Conservation (phyloP, 345 rosid species). For the Geranium rotundifolium region DNA sequence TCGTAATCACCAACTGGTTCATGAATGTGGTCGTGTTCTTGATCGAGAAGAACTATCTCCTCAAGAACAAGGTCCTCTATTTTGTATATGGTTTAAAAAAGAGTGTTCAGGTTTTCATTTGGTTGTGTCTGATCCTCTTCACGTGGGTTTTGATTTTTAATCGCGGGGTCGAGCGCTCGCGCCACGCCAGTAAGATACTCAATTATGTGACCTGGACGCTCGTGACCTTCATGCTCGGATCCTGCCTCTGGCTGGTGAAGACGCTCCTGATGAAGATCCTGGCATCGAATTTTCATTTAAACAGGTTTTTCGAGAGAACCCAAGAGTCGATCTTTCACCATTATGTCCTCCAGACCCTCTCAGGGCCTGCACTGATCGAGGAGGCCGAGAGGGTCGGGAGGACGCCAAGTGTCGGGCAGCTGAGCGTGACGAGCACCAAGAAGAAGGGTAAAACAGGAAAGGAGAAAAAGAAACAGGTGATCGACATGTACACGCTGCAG, state of each 20-base stretch:
- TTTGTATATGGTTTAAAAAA: conserved; percentile 91
- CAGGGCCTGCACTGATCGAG: conserved; percentile 70
- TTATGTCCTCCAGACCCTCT: conserved; percentile 62
- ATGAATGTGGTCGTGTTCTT: conserved; percentile 63
- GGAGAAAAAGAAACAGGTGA: conserved; percentile 29
- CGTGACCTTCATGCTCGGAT: conserved; percentile 42
- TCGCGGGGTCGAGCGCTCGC: conserved; percentile 28
- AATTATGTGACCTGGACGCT: conserved; percentile 52
- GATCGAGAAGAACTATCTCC: conserved; percentile 65
- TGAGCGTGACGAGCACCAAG: conserved; percentile 42
- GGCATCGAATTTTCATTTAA: conserved; percentile 76
- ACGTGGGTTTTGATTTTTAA: conserved; percentile 60
- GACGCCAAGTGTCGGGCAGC: conserved; percentile 30
- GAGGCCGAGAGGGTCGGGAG: conserved; percentile 43
- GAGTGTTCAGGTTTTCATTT: conserved; percentile 66
- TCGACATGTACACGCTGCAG: conserved; percentile 71
- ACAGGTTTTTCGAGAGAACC: conserved; percentile 72
- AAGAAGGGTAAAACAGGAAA: conserved; percentile 35
- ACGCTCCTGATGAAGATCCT: conserved; percentile 59
- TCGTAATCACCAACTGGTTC: conserved; percentile 64
- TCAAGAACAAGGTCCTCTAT: conserved; percentile 67
- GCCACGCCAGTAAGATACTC: conserved; percentile 30
- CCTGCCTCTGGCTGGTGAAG: conserved; percentile 60
- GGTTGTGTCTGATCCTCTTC: conserved; percentile 54
- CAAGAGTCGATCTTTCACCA: conserved; percentile 86